Evolutionary conservation across 2,329 filamentous ascomycete species (phyloP), one percentile per base, ranked within the genome.

Genomic region (Apiospora malaysiana): DNA sequence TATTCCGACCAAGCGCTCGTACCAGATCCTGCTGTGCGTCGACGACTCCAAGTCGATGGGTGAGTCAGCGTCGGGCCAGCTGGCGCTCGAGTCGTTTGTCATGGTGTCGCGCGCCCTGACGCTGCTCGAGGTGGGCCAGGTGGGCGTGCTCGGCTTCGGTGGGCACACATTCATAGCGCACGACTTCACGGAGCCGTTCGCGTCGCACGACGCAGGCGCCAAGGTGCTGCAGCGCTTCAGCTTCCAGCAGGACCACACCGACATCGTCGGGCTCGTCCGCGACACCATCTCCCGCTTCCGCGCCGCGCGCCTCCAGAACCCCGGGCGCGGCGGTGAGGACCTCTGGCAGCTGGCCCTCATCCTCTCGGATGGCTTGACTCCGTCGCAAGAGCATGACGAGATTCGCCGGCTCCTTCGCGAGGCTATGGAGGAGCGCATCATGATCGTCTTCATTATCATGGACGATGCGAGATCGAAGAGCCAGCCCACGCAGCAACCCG

Each of bases 381-480:
- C 97, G 69, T 90, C 88, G 47, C 85, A 86, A 1, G 92, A 95
- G 66, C 95, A 98, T 80, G 93, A 94, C 23, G 87, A 89, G 6
- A 95, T 99, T 75, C 89, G 93, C 21, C 87, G 94, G 6, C 87
- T 98, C 27, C 90, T 99, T 14, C 88, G 96, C 12, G 92, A 95
- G 81, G 95, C 96, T 0, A 91, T 94, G 78, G 95, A 98, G 81
- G 94, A 98, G 82, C 88, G 94, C 21, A 97, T 99, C 79, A 98
- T 99, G 94, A 91, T 98, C 73, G 95, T 99, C 7, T 99, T 99
- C 81, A 94, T 99, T 76, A 93, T 99, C 77, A 94, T 99, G 78
- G 96, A 99, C 84, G 87, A 89, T 76, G 84, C 82, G 74, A 81
- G 80, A 75, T 81, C 81, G 49, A 76, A 76, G 51, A 37, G n/a